Conservation (phyloP, 352 stramenopile species). For the Phytophthora podocarpi region DNA sequence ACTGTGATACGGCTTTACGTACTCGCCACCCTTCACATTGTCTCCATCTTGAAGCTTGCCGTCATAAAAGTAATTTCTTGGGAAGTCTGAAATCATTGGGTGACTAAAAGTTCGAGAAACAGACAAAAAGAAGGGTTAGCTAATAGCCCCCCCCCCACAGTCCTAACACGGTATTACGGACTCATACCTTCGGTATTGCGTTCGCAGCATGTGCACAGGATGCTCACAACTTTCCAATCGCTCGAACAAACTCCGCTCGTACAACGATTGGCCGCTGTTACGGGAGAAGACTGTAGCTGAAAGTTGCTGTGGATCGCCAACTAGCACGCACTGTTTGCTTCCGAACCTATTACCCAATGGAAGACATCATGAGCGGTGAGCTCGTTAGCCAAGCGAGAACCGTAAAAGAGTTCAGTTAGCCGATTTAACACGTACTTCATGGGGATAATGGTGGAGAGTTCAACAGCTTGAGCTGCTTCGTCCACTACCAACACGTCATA, state of each 20-base stretch:
- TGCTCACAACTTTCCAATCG: slow-evolving; percentile 88
- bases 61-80: slow-evolving; percentile 85
- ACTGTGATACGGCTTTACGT: slow-evolving; percentile 81
- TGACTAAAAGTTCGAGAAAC: slow-evolving; percentile 45
- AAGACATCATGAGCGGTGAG: background rate
- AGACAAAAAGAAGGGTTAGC: slow-evolving; percentile 4
- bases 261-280: slow-evolving; percentile 82
- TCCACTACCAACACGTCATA: slow-evolving; percentile 90
- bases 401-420: background rate
- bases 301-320: slow-evolving; percentile 93
- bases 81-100: slow-evolving; percentile 84
- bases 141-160: background rate
- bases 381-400: slow-evolving; percentile 8
- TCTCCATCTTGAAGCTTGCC: slow-evolving; percentile 86
- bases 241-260: slow-evolving; percentile 93
- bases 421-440: slow-evolving; percentile 75
- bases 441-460: slow-evolving; percentile 88
- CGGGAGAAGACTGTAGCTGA: slow-evolving; percentile 93
- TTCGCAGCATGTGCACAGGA: slow-evolving; percentile 90
- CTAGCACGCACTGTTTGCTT: slow-evolving; percentile 90
- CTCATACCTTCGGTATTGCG: slow-evolving; percentile 80
- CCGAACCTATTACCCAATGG: slow-evolving; percentile 62
- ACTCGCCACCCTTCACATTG: slow-evolving; percentile 67
- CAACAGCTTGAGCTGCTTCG: slow-evolving; percentile 87
- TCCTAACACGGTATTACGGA: background rate